Conservation (phyloP, 371 early-diverging fungal species). For the Dentiscutata heterogama region DNA sequence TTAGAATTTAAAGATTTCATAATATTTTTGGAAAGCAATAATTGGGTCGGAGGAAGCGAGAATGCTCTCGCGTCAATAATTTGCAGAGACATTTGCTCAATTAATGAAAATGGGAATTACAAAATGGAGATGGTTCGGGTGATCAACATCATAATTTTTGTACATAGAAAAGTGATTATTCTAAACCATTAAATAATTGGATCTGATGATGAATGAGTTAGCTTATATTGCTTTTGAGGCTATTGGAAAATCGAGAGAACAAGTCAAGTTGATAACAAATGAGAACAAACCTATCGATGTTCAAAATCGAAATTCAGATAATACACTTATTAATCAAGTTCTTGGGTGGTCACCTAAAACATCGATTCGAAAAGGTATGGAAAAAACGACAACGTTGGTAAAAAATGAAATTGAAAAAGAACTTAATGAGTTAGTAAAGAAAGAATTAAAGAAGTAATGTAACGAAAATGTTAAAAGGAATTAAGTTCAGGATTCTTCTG, state of each 20-base stretch:
- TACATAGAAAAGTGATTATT: not conserved
- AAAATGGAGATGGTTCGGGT: not conserved
- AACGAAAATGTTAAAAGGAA: not conserved
- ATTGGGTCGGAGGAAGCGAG: not conserved
- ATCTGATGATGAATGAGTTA: not conserved
- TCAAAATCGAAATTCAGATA: conserved; percentile 1
- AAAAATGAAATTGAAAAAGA: not conserved
- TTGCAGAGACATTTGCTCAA: not conserved
- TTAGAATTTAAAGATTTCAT: not conserved
- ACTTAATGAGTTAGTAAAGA: not conserved
- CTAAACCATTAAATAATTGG: conserved; percentile 6
- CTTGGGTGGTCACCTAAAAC: not conserved
- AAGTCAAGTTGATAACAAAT: not conserved
- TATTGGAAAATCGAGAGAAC: not conserved
- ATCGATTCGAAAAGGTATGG: not conserved
- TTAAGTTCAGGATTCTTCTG: not conserved
- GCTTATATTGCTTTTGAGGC: not conserved
- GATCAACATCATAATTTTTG: not conserved
- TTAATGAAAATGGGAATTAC: not conserved
- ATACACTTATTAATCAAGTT: not conserved
- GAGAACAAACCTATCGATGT: not conserved
- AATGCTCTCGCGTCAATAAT: not conserved
- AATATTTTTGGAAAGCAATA: not conserved
- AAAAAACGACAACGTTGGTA: not conserved
- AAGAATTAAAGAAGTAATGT: not conserved